Conservation (phyloP, 495 filamentous ascomycete genomes). For the Pyrenopolyporus hunteri region DNA sequence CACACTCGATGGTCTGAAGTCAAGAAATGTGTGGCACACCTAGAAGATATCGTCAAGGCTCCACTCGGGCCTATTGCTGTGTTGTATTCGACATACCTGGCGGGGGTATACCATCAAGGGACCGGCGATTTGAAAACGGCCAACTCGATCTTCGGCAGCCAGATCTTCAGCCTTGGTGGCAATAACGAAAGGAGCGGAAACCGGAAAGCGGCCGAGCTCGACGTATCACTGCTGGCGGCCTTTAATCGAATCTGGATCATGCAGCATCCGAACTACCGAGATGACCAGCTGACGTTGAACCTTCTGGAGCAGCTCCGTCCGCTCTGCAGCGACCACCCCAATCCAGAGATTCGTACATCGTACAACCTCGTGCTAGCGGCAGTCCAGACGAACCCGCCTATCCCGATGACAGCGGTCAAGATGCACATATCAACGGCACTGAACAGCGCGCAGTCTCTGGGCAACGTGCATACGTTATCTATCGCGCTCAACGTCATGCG, state of each 20-base stretch:
- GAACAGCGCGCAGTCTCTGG: slow-evolving; percentile 56
- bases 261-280: slow-evolving; percentile 63
- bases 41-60: slow-evolving; percentile 43
- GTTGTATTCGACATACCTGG: slow-evolving; percentile 66
- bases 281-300: slow-evolving; percentile 54
- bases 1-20: slow-evolving; percentile 54
- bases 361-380: slow-evolving; percentile 79
- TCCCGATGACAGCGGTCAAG: slow-evolving; percentile 74
- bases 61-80: slow-evolving; percentile 44
- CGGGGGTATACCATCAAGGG: slow-evolving; percentile 78
- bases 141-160: slow-evolving; percentile 66
- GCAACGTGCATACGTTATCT: slow-evolving; percentile 76
- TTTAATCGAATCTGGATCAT: slow-evolving; percentile 86
- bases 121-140: slow-evolving; percentile 72
- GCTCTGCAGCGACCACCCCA: slow-evolving; percentile 69
- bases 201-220: slow-evolving; percentile 63
- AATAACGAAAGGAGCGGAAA: slow-evolving; percentile 44
- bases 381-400: slow-evolving; percentile 58
- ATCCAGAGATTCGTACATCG: slow-evolving; percentile 75
- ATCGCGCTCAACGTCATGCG: slow-evolving; percentile 88
- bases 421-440: slow-evolving; percentile 70
- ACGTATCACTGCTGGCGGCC: slow-evolving; percentile 76
- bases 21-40: slow-evolving; percentile 48
- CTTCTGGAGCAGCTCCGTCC: slow-evolving; percentile 70
- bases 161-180: slow-evolving; percentile 58